Evolutionary conservation across 179 eudicot genomes (phyloP), one percentile per base, ranked within the genome.

Genomic region (Drosera spatulata): DNA sequence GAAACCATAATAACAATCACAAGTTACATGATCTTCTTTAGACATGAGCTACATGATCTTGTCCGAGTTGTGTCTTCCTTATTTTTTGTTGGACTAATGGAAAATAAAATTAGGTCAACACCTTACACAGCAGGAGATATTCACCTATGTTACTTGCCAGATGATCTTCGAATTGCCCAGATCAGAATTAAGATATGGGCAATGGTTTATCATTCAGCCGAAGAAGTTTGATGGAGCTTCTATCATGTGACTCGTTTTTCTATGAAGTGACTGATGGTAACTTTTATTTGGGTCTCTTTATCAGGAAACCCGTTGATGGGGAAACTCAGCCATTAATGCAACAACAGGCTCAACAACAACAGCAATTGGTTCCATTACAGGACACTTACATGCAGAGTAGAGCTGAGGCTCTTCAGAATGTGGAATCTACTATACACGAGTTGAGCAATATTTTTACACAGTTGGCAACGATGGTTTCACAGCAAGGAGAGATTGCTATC

Each of bases 331-430:
- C 96, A 43, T 64, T 88, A 64, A 62, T 91, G 61, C 90, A 81
- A 54, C 97, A 86, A 75, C 88, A 88, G 61, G 68, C 71, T 39
- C 79, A 82, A 48, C 83, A 85, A 52, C 93, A 90, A 64, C 97
- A 85, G 56, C 91, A 82, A 74, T 9, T 88, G 89, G 96, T 86
- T 68, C 96, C 98, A 15, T 41, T 84, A 41, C 96, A 91, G 66
- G 98, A 91, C 70, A 84, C 82, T 60, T 91, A 85, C 69, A 88
- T 88, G 95, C 91, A 91, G 72, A 91, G 96, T 72, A 82, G 96
- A 77, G 95, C 96, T 73, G 96, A 91, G 73, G 98, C 98, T 64
- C 91, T 91, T 58, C 98, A 88, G 49, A 88, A 88, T 75, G 98
- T 88, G 48, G 98, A 91, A 69, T 88, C 95, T 55, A 91, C 98